phyloP scores from a whole-genome alignment of 164 flowering plant genomes.

The Nymphaea colorata region DNA sequence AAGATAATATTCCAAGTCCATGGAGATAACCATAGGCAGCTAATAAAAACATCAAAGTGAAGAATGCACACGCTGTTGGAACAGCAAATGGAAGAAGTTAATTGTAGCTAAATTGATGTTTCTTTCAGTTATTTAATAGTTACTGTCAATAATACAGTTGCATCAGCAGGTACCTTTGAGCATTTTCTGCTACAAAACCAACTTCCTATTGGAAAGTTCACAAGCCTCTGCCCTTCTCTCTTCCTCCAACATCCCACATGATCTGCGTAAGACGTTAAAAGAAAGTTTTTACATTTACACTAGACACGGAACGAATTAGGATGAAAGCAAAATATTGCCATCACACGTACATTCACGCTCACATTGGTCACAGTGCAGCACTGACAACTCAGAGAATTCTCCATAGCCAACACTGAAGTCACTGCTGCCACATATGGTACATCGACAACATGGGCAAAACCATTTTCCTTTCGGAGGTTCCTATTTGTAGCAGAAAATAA shows the following conservation, averaged over 20 bases:
- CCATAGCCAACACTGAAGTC: conserved; percentile 14
- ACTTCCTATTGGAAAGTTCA: conserved; percentile 15
- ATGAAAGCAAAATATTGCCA: conserved; percentile 1
- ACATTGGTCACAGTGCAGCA: conserved; percentile 59
- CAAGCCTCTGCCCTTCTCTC: conserved; percentile 11
- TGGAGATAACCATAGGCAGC: no score
- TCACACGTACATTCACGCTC: conserved; percentile 51
- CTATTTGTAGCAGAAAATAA: conserved; percentile 15
- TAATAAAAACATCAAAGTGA: background rate
- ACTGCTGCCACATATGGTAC: conserved; percentile 46
- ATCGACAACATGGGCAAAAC: conserved; percentile 84
- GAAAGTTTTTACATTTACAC: background rate
- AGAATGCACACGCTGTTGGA: background rate
- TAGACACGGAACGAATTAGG: background rate
- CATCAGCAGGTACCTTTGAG: conserved; percentile 34
- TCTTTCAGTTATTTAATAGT: background rate
- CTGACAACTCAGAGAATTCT: conserved; percentile 12
- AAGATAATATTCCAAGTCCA: no score
- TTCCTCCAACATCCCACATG: conserved; percentile 48
- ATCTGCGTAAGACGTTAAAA: conserved; percentile 29
- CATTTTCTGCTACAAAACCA: conserved; percentile 75
- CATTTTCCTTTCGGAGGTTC: conserved; percentile 74
- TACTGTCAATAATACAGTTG: background rate
- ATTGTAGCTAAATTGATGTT: no score
- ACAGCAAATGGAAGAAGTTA: background rate